Base-by-base conservation (phyloP, 441 rosid species). In the Brassica hybrid region DNA sequence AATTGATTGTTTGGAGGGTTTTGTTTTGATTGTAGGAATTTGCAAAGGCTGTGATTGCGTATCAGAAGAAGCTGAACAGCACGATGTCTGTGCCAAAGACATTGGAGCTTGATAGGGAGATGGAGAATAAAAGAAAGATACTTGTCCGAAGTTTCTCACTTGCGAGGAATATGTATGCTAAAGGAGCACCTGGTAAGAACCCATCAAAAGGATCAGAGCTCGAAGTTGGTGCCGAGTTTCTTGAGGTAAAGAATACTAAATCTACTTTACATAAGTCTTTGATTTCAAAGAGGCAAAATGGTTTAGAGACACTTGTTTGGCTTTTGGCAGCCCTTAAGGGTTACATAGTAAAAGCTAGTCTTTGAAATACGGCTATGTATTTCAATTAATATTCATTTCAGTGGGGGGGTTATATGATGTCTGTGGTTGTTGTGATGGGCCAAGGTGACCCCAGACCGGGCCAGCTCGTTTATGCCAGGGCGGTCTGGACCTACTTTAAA, bases 11-110 rank as follows among this genome's bases (percentile, higher is more conserved):
- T 52, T 52, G 11, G 17, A 50, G 18, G 56, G 6, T 50, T 50
- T 50, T 14, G n/a, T n/a, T 25, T 38, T 48, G 60, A 13, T 73
- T 45, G 12, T 18, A 94, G 96, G 96, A 90, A 76, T 94, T 94
- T 79, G 94, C 92, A 60, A 91, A 89, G 84, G 97, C 98, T 0
- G 97, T 93, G 64, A 82, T 87, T 72, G 87, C 92, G 7, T 92
- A 91, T 80, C 93, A 91, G 66, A 92, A 92, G 89, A 92, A 86
- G 87, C 82, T 88, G 5, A 88, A 87, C 14, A 82, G 84, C 74
- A 9, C 84, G 41, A 65, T 82, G 63, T 61, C 77, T 7, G 79
- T 87, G 48, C 85, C 89, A 13, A 83, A 79, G 74, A 82, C 88
- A 10, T 13, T 79, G 50, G 74, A 77, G 80, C 86, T 89, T 5